Evolutionary conservation across 495 filamentous ascomycete genomes (phyloP).

Genomic region (Penicillium antarcticum): DNA sequence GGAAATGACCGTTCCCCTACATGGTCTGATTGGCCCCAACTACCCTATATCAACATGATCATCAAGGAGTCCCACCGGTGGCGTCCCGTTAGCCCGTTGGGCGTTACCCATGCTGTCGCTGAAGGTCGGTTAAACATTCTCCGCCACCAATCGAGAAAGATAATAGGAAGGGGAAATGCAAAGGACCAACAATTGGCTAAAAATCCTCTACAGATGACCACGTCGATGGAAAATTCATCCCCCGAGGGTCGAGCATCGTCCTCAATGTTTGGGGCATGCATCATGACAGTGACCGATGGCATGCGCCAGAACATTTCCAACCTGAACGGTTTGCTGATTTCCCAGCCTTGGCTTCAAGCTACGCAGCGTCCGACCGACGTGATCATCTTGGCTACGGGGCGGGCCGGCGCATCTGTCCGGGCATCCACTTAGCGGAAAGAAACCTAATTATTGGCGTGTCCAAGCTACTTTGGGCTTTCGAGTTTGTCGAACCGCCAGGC

Average conservation of each 20-base stretch:
- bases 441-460: conserved; percentile 54
- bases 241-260: conserved; percentile 28
- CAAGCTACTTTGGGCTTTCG: background rate
- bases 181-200: background rate
- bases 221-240: conserved; percentile 28
- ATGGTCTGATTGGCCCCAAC: conserved; percentile 26
- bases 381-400: conserved; percentile 30
- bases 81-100: conserved; percentile 19
- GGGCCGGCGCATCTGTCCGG: conserved; percentile 56
- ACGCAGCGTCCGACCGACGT: conserved; percentile 8
- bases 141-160: too few species aligned
- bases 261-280: conserved; percentile 35
- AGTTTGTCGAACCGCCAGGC: too few species aligned
- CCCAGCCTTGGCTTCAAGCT: conserved; percentile 1
- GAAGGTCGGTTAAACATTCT: background rate
- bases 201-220: conserved; percentile 19
- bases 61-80: conserved; percentile 38
- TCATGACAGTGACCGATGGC: conserved; percentile 20
- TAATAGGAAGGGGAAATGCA: too few species aligned
- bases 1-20: conserved; percentile 23
- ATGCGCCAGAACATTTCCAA: conserved; percentile 50
- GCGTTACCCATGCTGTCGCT: background rate
- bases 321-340: conserved; percentile 45
- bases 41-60: conserved; percentile 39
- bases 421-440: conserved; percentile 57